These are phyloP conservation scores for Rhynchospora tenuis DNA, from an alignment of 176 grass and related monocot genomes.

Conservation along the genomic window DNA sequence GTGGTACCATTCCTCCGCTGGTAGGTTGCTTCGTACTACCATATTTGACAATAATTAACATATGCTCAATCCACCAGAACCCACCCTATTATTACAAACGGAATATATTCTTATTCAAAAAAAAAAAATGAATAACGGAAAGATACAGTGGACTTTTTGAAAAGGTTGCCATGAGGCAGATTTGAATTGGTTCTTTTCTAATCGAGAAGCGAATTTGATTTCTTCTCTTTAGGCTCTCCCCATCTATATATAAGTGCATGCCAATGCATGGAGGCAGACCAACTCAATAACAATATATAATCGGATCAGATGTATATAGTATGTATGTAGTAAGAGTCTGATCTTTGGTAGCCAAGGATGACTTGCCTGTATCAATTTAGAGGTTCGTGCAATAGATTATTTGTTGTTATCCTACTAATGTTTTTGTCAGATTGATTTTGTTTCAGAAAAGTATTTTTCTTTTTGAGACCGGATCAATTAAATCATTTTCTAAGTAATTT, in stretches of 20 bases:
- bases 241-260: conserved; percentile 16
- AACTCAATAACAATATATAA: neutral
- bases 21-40: neutral
- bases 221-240: neutral
- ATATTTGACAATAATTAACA: neutral
- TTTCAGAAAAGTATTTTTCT: neutral
- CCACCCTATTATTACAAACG: neutral
- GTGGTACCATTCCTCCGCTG: neutral
- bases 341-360: conserved; percentile 47
- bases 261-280: neutral
- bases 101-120: conserved; percentile 14
- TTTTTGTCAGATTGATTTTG: neutral
- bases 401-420: neutral
- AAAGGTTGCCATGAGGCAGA: conserved; percentile 20
- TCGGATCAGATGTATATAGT: no score
- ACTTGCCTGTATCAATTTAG: conserved; percentile 27
- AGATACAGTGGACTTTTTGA: neutral
- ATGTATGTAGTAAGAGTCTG: conserved; percentile 1
- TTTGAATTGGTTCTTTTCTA: conserved; percentile 13
- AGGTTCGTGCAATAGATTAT: neutral
- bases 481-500: no score
- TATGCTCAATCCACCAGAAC: conserved; percentile 8
- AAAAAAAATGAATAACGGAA: neutral
- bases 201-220: neutral
- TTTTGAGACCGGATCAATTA: neutral